Conservation (phyloP, 2,329 filamentous ascomycete species). For the Arthrobotrys sinensis region DNA sequence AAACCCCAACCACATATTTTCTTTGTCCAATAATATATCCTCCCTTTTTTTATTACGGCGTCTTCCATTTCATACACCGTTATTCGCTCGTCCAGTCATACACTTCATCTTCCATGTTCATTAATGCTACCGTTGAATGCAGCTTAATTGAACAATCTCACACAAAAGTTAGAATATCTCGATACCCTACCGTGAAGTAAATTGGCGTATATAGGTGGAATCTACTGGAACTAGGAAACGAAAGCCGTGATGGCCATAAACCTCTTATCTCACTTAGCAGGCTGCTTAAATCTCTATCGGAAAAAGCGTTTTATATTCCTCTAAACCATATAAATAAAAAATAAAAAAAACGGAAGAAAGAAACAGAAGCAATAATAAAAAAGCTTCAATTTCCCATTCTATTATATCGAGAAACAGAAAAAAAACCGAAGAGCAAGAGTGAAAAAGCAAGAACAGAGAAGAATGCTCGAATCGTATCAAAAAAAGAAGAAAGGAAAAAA, state of each 20-base stretch:
- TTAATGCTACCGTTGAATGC: slow-evolving; percentile 18
- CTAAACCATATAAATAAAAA: neutral
- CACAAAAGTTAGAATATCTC: neutral
- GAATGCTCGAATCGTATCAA: slow-evolving; percentile 6
- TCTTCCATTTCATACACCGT: neutral
- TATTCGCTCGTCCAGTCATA: neutral
- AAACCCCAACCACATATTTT: neutral
- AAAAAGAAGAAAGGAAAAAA: neutral
- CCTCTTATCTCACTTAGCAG: too few species aligned
- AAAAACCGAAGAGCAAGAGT: neutral
- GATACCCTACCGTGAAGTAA: too few species aligned
- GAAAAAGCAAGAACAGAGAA: neutral
- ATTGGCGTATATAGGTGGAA: too few species aligned
- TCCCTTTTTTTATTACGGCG: slow-evolving; percentile 12
- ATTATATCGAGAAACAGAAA: slow-evolving; percentile 10
- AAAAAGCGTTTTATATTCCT: neutral
- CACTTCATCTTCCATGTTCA: neutral
- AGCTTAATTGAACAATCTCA: slow-evolving; percentile 13
- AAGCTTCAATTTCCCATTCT: slow-evolving; percentile 31
- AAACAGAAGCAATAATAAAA: neutral
- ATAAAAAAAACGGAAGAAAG: neutral
- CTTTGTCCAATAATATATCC: slow-evolving; percentile 23
- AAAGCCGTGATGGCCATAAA: too few species aligned
- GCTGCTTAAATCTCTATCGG: neutral
- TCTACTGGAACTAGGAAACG: too few species aligned